These are phyloP conservation scores for Thielaviopsis punctulata DNA, from an alignment of 2,329 filamentous ascomycete species.

Conservation along the genomic window DNA sequence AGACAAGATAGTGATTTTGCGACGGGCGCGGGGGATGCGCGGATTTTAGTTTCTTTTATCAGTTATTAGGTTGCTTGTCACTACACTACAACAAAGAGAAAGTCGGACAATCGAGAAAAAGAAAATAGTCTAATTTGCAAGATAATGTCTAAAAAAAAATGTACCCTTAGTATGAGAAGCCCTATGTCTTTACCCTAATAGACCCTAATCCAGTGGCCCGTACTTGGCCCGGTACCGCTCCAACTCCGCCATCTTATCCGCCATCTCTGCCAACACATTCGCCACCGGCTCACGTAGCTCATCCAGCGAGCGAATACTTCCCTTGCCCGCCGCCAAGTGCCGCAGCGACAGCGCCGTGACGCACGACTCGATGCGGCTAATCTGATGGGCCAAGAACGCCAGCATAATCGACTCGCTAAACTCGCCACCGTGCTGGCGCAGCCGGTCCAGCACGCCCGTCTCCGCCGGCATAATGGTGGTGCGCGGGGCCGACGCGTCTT, in stretches of 20 bases:
- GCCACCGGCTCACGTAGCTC: conserved; percentile 64
- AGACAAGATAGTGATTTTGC: conserved; percentile 25
- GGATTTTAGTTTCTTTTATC: conserved; percentile 4
- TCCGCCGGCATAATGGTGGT: conserved; percentile 50
- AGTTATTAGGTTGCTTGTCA: neutral
- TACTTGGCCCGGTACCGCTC: conserved; percentile 39
- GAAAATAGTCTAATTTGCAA: no score
- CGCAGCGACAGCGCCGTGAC: conserved; percentile 64
- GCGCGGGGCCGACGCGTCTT: conserved; percentile 27
- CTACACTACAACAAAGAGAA: neutral
- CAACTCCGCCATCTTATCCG: conserved; percentile 45
- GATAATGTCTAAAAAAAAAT: neutral
- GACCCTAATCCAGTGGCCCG: conserved; percentile 23
- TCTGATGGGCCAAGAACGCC: conserved; percentile 85
- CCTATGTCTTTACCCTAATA: neutral
- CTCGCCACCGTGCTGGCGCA: conserved; percentile 54
- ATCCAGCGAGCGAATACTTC: conserved; percentile 42
- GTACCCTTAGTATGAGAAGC: no score
- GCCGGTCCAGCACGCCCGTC: conserved; percentile 59
- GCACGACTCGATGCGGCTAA: conserved; percentile 74
- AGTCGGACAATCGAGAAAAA: neutral
- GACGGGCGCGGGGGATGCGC: conserved; percentile 2
- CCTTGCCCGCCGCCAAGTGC: conserved; percentile 58
- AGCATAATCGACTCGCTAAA: conserved; percentile 76
- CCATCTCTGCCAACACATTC: conserved; percentile 47